These are phyloP conservation scores for Ramaria sp. DNA, from an alignment of 768 basidiomycete genomes.

Conservation along the genomic window DNA sequence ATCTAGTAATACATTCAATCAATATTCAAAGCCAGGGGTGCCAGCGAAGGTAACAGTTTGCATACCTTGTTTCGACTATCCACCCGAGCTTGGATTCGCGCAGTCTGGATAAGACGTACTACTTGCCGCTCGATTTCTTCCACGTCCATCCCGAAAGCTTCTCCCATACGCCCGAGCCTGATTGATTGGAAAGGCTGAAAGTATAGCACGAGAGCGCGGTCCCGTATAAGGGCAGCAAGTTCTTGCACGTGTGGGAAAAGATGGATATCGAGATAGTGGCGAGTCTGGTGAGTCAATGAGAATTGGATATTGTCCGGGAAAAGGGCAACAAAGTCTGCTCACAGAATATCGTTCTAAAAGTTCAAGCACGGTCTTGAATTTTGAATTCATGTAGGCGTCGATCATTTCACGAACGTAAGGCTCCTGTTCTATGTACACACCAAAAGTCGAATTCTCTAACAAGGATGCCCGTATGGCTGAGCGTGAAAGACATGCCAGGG, in stretches of 20 bases:
- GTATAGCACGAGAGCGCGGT: conserved; percentile 74
- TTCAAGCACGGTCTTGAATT: conserved; percentile 75
- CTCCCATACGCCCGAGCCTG: conserved; percentile 71
- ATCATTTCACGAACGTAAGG: conserved; percentile 79
- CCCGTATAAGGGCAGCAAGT: conserved; percentile 59
- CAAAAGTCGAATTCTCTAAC: conserved; percentile 59
- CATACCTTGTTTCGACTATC: conserved; percentile 83
- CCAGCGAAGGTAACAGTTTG: background rate
- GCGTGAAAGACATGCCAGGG: conserved; percentile 67
- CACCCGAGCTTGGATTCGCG: conserved; percentile 71
- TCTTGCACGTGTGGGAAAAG: conserved; percentile 54
- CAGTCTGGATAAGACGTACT: conserved; percentile 64
- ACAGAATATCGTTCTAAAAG: conserved; percentile 67
- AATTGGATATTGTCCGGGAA: background rate
- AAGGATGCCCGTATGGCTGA: conserved; percentile 56
- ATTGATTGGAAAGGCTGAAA: conserved; percentile 87
- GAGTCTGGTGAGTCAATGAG: conserved; percentile 36
- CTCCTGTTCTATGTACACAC: conserved; percentile 74
- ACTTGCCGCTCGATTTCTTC: conserved; percentile 65
- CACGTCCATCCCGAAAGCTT: conserved; percentile 74
- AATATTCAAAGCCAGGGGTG: background rate
- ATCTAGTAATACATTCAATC: conserved; percentile 35
- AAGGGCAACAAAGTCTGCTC: conserved; percentile 10
- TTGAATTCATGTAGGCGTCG: conserved; percentile 75
- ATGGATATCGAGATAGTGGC: conserved; percentile 71